Percentiles rank a stretch among this genome's conserved stretches.
phyloP scores from a whole-genome alignment of 2,329 filamentous ascomycete species.

The Colletotrichum gigasporum region DNA sequence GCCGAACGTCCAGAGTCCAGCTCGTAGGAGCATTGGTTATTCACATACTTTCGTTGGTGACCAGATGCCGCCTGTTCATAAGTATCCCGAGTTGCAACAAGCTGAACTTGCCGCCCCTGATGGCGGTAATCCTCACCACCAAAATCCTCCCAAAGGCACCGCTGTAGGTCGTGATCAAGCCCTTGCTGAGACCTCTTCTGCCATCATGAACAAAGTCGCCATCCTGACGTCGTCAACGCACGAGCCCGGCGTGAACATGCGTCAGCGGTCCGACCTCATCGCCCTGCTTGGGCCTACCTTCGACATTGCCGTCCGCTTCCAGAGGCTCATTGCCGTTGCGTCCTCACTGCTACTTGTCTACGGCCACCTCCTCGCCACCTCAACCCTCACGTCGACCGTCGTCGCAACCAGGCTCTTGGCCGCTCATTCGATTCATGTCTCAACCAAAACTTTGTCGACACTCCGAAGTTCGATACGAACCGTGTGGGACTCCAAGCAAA shows the following conservation, averaged over 20 bases:
- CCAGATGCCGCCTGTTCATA: constrained; percentile 20
- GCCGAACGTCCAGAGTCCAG: not conserved
- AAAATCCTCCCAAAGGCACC: not conserved
- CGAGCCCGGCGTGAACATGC: constrained; percentile 41
- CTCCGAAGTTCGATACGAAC: constrained; percentile 18
- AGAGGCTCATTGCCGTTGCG: constrained; percentile 43
- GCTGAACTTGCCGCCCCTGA: not conserved
- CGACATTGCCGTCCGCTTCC: constrained; percentile 44
- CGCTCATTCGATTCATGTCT: constrained; percentile 40
- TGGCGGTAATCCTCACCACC: not conserved
- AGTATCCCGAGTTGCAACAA: constrained; percentile 15
- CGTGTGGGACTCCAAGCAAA: constrained; percentile 48
- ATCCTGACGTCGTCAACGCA: constrained; percentile 49
- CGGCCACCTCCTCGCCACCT: constrained; percentile 41
- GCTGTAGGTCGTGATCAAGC: constrained; percentile 17
- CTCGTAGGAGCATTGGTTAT: not conserved
- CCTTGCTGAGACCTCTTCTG: constrained; percentile 27
- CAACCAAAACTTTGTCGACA: constrained; percentile 30
- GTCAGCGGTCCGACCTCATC: constrained; percentile 43
- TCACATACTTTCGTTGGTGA: constrained; percentile 7
- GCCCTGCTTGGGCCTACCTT: constrained; percentile 45
- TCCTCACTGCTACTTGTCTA: constrained; percentile 43
- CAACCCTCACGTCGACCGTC: constrained; percentile 40
- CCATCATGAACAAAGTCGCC: constrained; percentile 46
- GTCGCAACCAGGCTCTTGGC: constrained; percentile 41